These are phyloP conservation scores for Phytophthora fragariae DNA, from an alignment of 352 stramenopile genomes.

Conservation along the genomic window DNA sequence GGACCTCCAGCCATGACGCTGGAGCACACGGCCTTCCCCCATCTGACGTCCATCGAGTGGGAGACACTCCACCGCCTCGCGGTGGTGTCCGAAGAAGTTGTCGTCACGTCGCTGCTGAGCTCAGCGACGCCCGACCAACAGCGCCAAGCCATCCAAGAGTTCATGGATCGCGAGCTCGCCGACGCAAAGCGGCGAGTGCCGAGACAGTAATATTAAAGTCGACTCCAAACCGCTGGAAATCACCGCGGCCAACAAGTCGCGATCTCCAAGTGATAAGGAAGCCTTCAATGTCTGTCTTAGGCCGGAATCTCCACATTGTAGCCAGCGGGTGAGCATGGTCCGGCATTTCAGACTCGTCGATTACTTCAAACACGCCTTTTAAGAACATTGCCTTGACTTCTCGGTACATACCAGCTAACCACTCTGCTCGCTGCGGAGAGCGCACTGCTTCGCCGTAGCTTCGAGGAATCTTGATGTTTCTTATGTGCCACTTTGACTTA, in stretches of 20 bases:
- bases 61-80: too few relatives aligned
- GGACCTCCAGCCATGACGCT: too few relatives aligned
- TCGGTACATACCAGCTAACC: background rate
- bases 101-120: too few relatives aligned
- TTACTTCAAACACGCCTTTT: constrained; percentile 11
- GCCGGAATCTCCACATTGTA: background rate
- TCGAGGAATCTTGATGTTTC: background rate
- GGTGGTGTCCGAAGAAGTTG: too few relatives aligned
- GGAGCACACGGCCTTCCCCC: too few relatives aligned
- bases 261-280: constrained; percentile 1
- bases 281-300: constrained; percentile 14
- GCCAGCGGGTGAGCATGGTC: background rate
- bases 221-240: constrained; percentile 10
- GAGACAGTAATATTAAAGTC: constrained; percentile 10
- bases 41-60: too few relatives aligned
- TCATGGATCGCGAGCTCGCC: too few relatives aligned
- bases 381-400: constrained; percentile 15
- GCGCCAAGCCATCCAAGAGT: too few relatives aligned
- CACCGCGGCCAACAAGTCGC: constrained; percentile 4
- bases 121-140: too few relatives aligned
- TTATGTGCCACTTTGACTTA: constrained; percentile 10
- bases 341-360: background rate
- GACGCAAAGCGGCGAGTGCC: background rate
- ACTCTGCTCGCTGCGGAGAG: background rate
- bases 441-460: constrained; percentile 5